Conservation (phyloP, 768 basidiomycete genomes). For the Ephemerocybe angulata region DNA sequence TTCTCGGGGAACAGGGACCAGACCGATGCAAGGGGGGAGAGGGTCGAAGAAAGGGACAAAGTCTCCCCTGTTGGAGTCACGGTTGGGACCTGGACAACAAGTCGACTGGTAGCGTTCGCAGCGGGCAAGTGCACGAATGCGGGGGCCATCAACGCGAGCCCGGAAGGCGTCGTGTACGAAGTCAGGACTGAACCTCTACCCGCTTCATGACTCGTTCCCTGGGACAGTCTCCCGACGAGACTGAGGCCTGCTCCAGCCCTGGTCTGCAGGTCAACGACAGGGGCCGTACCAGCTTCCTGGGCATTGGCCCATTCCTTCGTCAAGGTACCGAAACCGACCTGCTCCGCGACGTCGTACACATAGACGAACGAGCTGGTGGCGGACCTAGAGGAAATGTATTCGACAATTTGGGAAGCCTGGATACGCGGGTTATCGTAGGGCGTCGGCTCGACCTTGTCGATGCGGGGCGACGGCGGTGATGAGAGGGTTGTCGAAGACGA, state of each 20-base stretch:
- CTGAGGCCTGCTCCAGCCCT: slow-evolving; percentile 80
- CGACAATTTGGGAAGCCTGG: slow-evolving; percentile 62
- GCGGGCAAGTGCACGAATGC: slow-evolving; percentile 71
- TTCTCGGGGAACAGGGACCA: slow-evolving; percentile 60
- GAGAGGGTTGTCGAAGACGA: slow-evolving; percentile 39
- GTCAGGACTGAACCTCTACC: slow-evolving; percentile 60
- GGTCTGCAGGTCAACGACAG: slow-evolving; percentile 72
- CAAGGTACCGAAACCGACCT: slow-evolving; percentile 74
- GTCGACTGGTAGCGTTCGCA: slow-evolving; percentile 56
- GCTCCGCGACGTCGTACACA: slow-evolving; percentile 79
- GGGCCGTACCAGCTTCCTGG: slow-evolving; percentile 34
- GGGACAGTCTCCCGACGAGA: slow-evolving; percentile 74
- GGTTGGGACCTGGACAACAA: slow-evolving; percentile 82
- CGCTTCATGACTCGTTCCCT: slow-evolving; percentile 71
- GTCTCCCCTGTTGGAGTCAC: slow-evolving; percentile 62
- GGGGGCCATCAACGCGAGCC: slow-evolving; percentile 79
- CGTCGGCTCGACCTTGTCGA: slow-evolving; percentile 21
- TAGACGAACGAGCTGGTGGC: slow-evolving; percentile 65
- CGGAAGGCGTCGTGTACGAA: slow-evolving; percentile 79
- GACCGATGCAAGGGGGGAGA: slow-evolving; percentile 61
- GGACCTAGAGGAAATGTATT: slow-evolving; percentile 59
- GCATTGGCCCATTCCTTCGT: slow-evolving; percentile 62
- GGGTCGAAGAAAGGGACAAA: slow-evolving; percentile 72
- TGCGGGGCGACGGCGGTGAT: slow-evolving; percentile 32
- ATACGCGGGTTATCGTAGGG: slow-evolving; percentile 41